Conservation (phyloP, 2,329 filamentous ascomycete species). For the Capronia americana region DNA sequence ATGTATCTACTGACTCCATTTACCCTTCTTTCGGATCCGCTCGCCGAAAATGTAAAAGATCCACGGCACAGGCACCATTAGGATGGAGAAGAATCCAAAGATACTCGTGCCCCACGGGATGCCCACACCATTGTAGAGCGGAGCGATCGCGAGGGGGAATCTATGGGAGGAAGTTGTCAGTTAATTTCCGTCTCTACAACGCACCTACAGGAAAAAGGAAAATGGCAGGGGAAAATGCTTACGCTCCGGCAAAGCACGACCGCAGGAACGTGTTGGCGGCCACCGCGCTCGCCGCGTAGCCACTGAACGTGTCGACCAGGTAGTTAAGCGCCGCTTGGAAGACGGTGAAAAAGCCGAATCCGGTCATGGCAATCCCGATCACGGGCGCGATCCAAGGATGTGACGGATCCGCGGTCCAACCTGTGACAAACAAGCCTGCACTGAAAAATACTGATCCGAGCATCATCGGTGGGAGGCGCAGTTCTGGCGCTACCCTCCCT, state of each 20-base stretch:
- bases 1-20: not conserved
- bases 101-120: constrained; percentile 56
- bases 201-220: not conserved
- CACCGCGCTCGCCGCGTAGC: constrained; percentile 50
- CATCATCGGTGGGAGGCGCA: constrained; percentile 32
- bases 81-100: constrained; percentile 54
- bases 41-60: constrained; percentile 53
- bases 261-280: constrained; percentile 47
- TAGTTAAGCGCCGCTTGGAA: constrained; percentile 52
- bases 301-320: constrained; percentile 51
- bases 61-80: constrained; percentile 53
- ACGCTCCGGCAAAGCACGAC: constrained; percentile 50
- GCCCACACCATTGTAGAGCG: constrained; percentile 50
- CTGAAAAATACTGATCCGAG: constrained; percentile 34
- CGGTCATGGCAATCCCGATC: constrained; percentile 47
- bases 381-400: constrained; percentile 39
- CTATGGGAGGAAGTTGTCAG: not conserved
- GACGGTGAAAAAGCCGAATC: constrained; percentile 50
- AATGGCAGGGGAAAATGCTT: constrained; percentile 54
- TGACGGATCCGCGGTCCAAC: constrained; percentile 1
- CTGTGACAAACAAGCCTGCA: constrained; percentile 43
- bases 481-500: constrained; percentile 41
- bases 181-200: not conserved
- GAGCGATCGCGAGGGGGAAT: not conserved
- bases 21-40: constrained; percentile 3